phyloP scores from a whole-genome alignment of 805 yeast genomes.

The Teunomyces tritomae region DNA sequence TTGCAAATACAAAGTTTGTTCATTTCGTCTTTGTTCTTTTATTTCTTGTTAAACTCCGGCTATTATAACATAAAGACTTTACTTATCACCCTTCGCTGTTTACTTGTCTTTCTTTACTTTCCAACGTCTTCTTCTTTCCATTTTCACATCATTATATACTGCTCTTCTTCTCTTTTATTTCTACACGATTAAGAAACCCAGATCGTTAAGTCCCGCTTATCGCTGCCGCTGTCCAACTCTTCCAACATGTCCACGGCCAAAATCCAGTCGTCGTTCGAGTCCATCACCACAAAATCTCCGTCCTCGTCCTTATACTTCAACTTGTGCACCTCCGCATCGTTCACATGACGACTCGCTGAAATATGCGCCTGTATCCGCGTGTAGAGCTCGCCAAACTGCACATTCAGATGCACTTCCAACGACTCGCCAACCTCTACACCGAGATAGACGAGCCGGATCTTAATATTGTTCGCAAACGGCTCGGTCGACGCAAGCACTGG shows the following conservation, averaged over 20 bases:
- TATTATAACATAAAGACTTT: no score
- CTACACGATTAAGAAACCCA: conserved; percentile 34
- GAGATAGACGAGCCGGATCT: conserved; percentile 33
- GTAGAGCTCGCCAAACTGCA: conserved; percentile 53
- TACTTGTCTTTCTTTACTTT: no score
- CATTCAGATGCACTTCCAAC: conserved; percentile 25
- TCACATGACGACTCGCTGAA: conserved; percentile 51
- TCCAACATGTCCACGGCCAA: conserved; percentile 70
- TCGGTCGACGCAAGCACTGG: conserved; percentile 7
- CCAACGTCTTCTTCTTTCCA: no score
- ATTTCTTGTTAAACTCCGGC: no score
- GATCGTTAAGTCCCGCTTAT: conserved; percentile 28
- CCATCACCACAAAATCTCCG: conserved; percentile 85
- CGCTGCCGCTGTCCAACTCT: conserved; percentile 21
- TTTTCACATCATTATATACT: no score
- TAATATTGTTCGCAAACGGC: conserved; percentile 7
- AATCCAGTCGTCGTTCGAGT: conserved; percentile 82
- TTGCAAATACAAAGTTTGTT: no score
- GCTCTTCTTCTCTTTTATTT: neutral
- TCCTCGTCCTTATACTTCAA: conserved; percentile 91
- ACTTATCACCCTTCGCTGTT: no score
- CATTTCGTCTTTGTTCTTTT: no score
- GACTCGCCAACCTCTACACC: conserved; percentile 26
- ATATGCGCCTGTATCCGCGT: conserved; percentile 55
- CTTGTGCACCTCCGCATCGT: conserved; percentile 50